These are phyloP conservation scores for Tripterygium wilfordii DNA, from an alignment of 177 flowering plant species.

Conservation along the genomic window DNA sequence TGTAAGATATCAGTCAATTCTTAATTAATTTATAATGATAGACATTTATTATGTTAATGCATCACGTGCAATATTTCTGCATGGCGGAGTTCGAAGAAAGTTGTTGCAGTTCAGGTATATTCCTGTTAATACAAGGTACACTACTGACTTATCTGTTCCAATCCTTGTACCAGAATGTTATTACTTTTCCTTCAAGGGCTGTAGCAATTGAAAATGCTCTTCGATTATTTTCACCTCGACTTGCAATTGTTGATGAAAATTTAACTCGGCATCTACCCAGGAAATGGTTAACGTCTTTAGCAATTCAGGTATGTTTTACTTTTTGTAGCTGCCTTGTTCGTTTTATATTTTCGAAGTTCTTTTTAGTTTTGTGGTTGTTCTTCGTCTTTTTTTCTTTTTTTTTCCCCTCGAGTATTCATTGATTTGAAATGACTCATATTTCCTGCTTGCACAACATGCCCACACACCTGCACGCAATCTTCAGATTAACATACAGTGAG, in stretches of 20 bases:
- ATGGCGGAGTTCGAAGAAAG: too few species aligned
- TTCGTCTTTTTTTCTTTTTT: too few species aligned
- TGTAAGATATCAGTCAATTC: slow-evolving; percentile 38
- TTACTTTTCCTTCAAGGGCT: slow-evolving; percentile 90
- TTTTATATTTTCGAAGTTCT: neutral
- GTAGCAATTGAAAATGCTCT: slow-evolving; percentile 88
- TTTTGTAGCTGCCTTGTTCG: neutral
- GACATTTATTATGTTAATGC: neutral
- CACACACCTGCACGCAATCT: too few species aligned
- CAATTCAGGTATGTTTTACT: slow-evolving; percentile 48
- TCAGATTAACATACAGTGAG: too few species aligned
- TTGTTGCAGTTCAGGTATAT: neutral
- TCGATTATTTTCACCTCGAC: slow-evolving; percentile 85
- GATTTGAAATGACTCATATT: too few species aligned
- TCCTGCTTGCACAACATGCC: too few species aligned
- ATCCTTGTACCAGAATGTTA: slow-evolving; percentile 60
- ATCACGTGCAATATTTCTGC: too few species aligned
- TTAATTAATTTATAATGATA: neutral
- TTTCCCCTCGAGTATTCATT: too few species aligned
- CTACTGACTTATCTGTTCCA: slow-evolving; percentile 18
- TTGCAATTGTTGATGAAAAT: slow-evolving; percentile 92
- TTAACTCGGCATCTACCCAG: slow-evolving; percentile 75
- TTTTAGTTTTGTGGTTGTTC: too few species aligned
- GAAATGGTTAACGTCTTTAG: slow-evolving; percentile 80
- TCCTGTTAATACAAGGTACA: neutral